A percentile compares a stretch with the other conserved stretches of the same genome.
Evolutionary conservation across 129 eudicot species (phyloP).

Genomic region (Rutidosis leptorrhynchoides): DNA sequence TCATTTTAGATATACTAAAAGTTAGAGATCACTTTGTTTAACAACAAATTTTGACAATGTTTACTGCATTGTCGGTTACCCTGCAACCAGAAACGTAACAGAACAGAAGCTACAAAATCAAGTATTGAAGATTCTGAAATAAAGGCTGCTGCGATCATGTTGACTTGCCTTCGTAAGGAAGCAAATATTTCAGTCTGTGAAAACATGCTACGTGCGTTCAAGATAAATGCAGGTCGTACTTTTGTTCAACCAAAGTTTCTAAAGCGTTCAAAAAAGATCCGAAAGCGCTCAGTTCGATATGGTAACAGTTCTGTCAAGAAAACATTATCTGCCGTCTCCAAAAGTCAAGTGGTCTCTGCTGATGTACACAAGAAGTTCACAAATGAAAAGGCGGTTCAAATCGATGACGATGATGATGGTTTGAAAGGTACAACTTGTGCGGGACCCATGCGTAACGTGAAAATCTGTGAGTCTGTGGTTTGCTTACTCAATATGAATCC

Average conservation of each 20-base stretch:
- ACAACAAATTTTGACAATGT: background rate
- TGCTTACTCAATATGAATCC: no score
- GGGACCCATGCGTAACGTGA: background rate
- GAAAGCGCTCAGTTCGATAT: background rate
- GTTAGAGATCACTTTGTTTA: background rate
- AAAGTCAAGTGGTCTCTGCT: slow-evolving; percentile 2
- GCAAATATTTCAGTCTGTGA: slow-evolving; percentile 14
- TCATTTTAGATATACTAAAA: background rate
- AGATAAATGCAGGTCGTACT: slow-evolving; percentile 14
- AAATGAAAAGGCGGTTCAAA: slow-evolving; percentile 16
- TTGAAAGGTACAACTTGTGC: slow-evolving; percentile 3
- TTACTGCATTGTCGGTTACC: background rate
- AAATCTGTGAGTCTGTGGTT: background rate
- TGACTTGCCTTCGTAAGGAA: slow-evolving; percentile 33
- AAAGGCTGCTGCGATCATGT: slow-evolving; percentile 42
- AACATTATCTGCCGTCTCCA: background rate
- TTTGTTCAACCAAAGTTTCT: slow-evolving; percentile 23
- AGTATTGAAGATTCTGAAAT: slow-evolving; percentile 28
- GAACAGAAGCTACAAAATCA: slow-evolving; percentile 4
- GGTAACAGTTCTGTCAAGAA: background rate
- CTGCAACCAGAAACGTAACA: slow-evolving; percentile 8
- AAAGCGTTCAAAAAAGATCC: slow-evolving; percentile 14
- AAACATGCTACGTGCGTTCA: background rate
- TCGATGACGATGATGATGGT: background rate
- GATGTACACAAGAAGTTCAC: slow-evolving; percentile 3